A percentile compares a stretch with the other conserved stretches of the same genome.
These are phyloP conservation scores for Musa troglodytarum DNA, from an alignment of 176 grass and related monocot genomes.

Conservation along the genomic window DNA sequence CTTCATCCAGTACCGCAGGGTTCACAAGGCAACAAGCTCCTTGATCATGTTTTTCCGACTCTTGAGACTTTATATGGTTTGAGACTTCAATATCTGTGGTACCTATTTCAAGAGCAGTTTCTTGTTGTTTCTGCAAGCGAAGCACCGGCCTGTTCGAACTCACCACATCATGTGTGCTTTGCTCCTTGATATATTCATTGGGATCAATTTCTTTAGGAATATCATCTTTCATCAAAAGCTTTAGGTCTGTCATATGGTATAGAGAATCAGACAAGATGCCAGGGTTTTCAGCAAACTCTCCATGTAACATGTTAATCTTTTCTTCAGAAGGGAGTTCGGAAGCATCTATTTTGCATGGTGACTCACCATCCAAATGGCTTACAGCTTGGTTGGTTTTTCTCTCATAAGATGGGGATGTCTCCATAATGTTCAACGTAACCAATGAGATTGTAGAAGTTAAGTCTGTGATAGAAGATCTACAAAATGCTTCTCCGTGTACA, in stretches of 20 bases:
- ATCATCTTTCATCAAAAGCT: constrained; percentile 57
- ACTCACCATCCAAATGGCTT: not conserved
- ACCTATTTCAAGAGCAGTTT: not conserved
- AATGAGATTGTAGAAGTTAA: not conserved
- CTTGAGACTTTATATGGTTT: constrained; percentile 16
- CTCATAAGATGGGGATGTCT: not conserved
- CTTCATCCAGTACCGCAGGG: constrained; percentile 30
- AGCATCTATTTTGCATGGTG: not conserved
- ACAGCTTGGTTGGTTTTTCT: not conserved
- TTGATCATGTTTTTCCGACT: constrained; percentile 38
- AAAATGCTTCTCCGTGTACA: not conserved
- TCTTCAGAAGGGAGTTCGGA: constrained; percentile 26
- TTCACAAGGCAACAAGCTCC: not conserved
- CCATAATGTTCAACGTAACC: not conserved
- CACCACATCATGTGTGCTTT: not conserved
- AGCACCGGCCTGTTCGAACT: not conserved
- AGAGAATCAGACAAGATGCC: constrained; percentile 64
- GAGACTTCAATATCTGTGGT: not conserved
- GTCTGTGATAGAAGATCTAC: not conserved
- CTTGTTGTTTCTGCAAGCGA: not conserved
- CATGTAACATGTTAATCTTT: constrained; percentile 32
- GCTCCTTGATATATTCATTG: not conserved
- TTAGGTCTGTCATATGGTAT: constrained; percentile 43
- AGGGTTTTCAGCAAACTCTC: constrained; percentile 39
- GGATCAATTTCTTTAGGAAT: constrained; percentile 31